Evolutionary conservation across 768 basidiomycete species (phyloP).

Genomic region (Lactarius quietus): DNA sequence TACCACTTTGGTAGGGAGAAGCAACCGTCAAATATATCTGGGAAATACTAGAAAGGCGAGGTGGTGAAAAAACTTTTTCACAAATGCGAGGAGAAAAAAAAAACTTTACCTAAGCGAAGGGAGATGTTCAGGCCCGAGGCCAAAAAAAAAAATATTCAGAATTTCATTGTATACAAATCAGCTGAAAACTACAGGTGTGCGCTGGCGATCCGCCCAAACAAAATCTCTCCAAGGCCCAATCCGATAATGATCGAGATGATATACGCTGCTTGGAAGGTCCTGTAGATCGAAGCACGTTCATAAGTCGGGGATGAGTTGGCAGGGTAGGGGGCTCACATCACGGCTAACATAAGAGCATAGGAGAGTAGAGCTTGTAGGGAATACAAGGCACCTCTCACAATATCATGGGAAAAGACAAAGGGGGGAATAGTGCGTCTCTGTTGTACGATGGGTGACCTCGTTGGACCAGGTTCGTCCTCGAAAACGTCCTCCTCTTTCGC

Average conservation of each 20-base stretch:
- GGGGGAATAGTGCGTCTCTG: constrained; percentile 47
- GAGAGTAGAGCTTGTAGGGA: constrained; percentile 57
- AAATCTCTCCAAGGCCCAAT: constrained; percentile 66
- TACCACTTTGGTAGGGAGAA: background rate
- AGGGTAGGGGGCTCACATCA: constrained; percentile 54
- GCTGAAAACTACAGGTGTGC: constrained; percentile 9
- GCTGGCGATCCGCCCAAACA: constrained; percentile 56
- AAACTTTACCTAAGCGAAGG: background rate
- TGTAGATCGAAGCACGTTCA: constrained; percentile 32
- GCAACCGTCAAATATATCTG: background rate
- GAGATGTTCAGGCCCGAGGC: background rate
- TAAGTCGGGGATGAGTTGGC: constrained; percentile 23
- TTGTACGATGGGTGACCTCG: constrained; percentile 18
- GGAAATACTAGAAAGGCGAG: background rate
- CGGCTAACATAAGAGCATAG: constrained; percentile 75
- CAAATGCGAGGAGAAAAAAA: background rate
- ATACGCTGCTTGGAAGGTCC: constrained; percentile 82
- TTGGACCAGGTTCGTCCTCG: background rate
- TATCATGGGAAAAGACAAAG: constrained; percentile 64
- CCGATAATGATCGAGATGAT: constrained; percentile 71
- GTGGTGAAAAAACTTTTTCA: constrained; percentile 25
- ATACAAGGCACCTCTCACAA: constrained; percentile 64
- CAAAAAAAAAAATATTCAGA: background rate
- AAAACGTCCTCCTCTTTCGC: background rate
- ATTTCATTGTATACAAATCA: background rate